Evolutionary conservation across 495 filamentous ascomycete species (phyloP).

Genomic region (Aspergillus nidulans): DNA sequence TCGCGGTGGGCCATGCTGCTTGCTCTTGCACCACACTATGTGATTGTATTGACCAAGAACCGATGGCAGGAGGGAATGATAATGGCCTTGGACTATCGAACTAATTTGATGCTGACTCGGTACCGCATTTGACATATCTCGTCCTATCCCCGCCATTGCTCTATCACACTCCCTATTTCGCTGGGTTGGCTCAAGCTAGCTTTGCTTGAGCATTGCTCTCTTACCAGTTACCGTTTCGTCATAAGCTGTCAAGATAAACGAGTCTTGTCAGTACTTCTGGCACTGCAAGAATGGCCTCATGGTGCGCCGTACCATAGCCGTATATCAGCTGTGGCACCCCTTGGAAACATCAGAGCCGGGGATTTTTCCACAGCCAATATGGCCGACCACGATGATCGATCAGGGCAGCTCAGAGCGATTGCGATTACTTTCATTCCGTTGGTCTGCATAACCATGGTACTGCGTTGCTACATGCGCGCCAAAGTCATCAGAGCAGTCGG

Average conservation of each 20-base stretch:
- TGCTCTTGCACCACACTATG: too few relatives aligned
- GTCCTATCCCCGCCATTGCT: background rate
- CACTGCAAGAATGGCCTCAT: too few relatives aligned
- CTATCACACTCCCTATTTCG: background rate
- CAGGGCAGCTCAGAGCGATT: constrained; percentile 25
- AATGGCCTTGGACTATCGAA: background rate
- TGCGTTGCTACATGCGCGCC: constrained; percentile 41
- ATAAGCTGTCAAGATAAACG: too few relatives aligned
- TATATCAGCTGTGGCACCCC: background rate
- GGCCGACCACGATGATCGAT: constrained; percentile 23
- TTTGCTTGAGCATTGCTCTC: too few relatives aligned
- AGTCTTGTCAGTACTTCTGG: too few relatives aligned
- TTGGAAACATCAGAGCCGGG: background rate
- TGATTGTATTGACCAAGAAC: too few relatives aligned
- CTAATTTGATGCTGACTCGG: background rate
- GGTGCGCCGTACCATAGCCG: too few relatives aligned
- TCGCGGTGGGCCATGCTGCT: too few relatives aligned
- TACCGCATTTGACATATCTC: background rate
- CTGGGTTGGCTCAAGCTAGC: background rate
- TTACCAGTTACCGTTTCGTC: too few relatives aligned
- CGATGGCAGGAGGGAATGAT: background rate
- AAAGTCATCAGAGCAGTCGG: constrained; percentile 40
- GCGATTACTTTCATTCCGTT: constrained; percentile 35
- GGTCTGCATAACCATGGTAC: constrained; percentile 29
- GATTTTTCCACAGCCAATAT: background rate